Evolutionary conservation across 495 filamentous ascomycete species (phyloP), one percentile per base, ranked within the genome.

Genomic region (Cairneyella variabilis): DNA sequence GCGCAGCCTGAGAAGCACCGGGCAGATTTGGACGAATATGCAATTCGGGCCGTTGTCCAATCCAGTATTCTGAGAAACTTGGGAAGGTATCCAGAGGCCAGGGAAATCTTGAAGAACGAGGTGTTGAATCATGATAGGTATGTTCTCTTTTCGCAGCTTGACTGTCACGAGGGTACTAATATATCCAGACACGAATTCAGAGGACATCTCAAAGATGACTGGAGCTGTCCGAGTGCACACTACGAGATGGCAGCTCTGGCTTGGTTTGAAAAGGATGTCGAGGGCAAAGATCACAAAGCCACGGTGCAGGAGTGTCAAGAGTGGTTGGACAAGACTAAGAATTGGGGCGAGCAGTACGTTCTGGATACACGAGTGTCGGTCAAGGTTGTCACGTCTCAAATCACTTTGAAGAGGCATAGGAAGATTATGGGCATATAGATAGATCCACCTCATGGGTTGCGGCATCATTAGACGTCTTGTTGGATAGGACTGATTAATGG

Each of bases 191-290:
- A 69, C 1, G 53, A 76, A 17, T 90, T 93, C 70, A 95, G 86
- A 58, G 88, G 88, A 3, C 66, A 76, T 27, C 72, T 83, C 11
- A 86, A 79, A 62, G 91, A 98, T 48, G 84, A 92, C 58, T 98
- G 91, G 83, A 79, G 83, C 46, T 73, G 75, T 5, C 89, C 93
- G 2, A 79, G 80, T 2, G 93, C 91, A 16, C 72, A 91, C 61
- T 98, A 96, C 66, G 93, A 98, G 64, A 84, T 91, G 77, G 92
- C 89, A 0, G 88, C 85, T 17, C 80, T 86, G 28, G 67, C 84
- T 18, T 98, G 91, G 92, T 77, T 77, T 67, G 83, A 87, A 61
- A 47, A 54, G 50, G 44, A 48, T 48, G 48, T 43, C 54, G 59
- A 7, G 61, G 64, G 23, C 18, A 39, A 1, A 47, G 48, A 57